These are phyloP conservation scores for Termitomyces sp. DNA, from an alignment of 768 basidiomycete species.

Conservation along the genomic window DNA sequence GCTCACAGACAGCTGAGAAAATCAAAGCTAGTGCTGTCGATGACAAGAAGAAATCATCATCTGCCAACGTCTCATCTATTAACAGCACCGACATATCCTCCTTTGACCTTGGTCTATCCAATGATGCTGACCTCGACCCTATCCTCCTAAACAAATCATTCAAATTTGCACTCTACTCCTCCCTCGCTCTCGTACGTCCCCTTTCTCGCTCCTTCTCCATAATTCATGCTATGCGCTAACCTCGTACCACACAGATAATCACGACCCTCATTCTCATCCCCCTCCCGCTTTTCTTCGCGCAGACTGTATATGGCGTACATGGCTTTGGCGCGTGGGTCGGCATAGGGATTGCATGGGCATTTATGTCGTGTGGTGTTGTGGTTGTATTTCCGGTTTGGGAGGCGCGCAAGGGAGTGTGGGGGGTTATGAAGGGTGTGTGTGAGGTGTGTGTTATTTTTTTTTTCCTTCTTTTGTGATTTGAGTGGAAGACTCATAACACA, in stretches of 20 bases:
- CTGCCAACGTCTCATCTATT: neutral
- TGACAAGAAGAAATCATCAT: neutral
- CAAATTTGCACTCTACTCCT: constrained; percentile 73
- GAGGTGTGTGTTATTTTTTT: neutral
- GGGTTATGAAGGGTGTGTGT: constrained; percentile 30
- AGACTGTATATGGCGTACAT: constrained; percentile 60
- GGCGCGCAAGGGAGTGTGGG: constrained; percentile 55
- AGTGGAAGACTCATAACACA: neutral
- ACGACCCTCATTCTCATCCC: constrained; percentile 73
- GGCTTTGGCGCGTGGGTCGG: constrained; percentile 74
- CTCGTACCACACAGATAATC: constrained; percentile 35
- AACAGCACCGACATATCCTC: neutral
- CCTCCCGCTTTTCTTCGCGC: constrained; percentile 80
- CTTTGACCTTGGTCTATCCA: constrained; percentile 17
- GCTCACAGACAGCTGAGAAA: neutral
- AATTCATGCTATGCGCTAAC: neutral
- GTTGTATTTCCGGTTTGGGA: constrained; percentile 88
- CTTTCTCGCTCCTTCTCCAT: neutral
- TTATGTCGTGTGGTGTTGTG: constrained; percentile 65
- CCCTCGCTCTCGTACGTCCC: constrained; percentile 51
- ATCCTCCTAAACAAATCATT: constrained; percentile 67
- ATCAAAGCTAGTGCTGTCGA: neutral
- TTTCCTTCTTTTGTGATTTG: neutral
- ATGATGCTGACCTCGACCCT: constrained; percentile 57
- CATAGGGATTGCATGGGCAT: constrained; percentile 80